These are phyloP conservation scores for Rhytidiadelphus loreus DNA, from an alignment of 225 moss, liverwort and hornwort species.

Conservation along the genomic window DNA sequence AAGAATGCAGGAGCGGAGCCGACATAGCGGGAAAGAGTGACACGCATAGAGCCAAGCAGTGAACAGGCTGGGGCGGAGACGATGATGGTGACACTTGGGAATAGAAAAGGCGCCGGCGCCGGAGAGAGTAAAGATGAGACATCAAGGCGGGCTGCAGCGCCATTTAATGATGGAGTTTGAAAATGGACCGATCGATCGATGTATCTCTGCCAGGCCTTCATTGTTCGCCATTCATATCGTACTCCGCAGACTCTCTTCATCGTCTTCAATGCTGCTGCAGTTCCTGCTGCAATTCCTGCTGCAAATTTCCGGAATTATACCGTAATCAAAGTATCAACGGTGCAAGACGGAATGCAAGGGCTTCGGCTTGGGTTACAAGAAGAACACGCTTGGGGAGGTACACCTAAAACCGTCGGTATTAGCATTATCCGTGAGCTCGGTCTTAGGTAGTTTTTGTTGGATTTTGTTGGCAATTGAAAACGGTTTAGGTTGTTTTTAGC, in stretches of 20 bases:
- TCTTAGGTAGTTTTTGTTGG: background rate
- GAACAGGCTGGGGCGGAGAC: too few relatives aligned
- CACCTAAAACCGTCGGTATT: background rate
- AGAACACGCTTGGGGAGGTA: background rate
- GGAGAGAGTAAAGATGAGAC: background rate
- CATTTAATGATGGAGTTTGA: conserved; percentile 17
- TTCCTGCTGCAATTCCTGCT: background rate
- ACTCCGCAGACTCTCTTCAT: background rate
- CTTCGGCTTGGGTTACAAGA: background rate
- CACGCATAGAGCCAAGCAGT: background rate
- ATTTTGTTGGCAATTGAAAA: background rate
- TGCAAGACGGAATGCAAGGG: background rate
- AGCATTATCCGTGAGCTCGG: too few relatives aligned
- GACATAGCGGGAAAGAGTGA: background rate
- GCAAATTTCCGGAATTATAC: background rate
- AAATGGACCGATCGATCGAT: background rate
- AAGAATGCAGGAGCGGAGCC: background rate
- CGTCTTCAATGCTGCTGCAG: background rate
- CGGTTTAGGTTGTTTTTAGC: accelerated
- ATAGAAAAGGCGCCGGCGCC: background rate
- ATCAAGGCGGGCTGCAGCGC: conserved; percentile 9
- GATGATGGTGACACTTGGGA: background rate
- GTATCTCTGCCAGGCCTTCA: background rate
- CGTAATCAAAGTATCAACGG: background rate
- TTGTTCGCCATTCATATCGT: background rate